Conservation (phyloP, 345 rosid species). For the Hibiscus tridactylites region DNA sequence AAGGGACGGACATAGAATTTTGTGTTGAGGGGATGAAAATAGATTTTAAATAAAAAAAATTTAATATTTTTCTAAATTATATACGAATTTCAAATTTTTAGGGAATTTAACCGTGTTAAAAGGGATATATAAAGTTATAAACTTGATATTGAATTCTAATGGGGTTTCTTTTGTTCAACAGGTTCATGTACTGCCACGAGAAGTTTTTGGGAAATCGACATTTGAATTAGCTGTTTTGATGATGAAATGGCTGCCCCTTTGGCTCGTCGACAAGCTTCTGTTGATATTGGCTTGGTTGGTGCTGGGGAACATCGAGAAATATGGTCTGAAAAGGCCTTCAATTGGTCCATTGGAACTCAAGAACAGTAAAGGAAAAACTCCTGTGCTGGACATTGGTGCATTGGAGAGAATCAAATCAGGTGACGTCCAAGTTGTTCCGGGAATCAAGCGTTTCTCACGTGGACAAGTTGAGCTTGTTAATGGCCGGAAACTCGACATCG, state of each 20-base stretch:
- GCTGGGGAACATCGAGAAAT: slow-evolving; percentile 50
- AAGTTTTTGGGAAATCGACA: slow-evolving; percentile 66
- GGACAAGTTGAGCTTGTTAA: slow-evolving; percentile 56
- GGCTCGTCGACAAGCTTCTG: slow-evolving; percentile 67
- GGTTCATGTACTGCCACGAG: slow-evolving; percentile 90
- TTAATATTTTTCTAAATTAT: too few relatives aligned
- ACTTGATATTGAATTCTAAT: slow-evolving; percentile 6
- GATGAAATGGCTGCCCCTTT: slow-evolving; percentile 65
- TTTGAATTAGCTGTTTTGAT: slow-evolving; percentile 47
- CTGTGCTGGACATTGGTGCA: slow-evolving; percentile 79
- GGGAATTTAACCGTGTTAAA: too few relatives aligned
- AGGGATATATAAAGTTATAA: background rate
- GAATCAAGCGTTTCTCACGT: slow-evolving; percentile 47
- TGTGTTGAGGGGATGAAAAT: too few relatives aligned
- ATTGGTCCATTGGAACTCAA: slow-evolving; percentile 64
- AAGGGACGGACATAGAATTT: too few relatives aligned
- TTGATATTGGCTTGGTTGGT: slow-evolving; percentile 46
- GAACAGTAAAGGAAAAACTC: slow-evolving; percentile 62
- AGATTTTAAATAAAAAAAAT: too few relatives aligned
- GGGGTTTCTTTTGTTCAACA: slow-evolving; percentile 15
- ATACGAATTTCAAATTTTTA: too few relatives aligned
- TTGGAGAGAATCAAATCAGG: slow-evolving; percentile 65
- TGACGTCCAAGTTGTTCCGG: slow-evolving; percentile 58
- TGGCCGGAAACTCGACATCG: slow-evolving; percentile 49
- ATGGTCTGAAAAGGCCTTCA: slow-evolving; percentile 64